phyloP scores from a whole-genome alignment of 2,329 filamentous ascomycete genomes.

The Alternaria dauci region DNA sequence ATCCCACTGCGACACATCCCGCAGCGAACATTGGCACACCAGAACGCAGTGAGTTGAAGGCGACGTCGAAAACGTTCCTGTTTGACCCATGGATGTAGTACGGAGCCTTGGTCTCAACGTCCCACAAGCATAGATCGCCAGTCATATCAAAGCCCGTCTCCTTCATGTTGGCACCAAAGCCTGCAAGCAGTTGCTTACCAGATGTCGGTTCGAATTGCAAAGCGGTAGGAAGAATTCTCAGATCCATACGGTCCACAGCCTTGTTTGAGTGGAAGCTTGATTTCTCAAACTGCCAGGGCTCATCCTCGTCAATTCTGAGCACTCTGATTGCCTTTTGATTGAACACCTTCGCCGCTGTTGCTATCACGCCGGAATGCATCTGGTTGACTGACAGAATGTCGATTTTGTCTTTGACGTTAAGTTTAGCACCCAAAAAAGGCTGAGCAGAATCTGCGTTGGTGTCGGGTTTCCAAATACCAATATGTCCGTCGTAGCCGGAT shows the following conservation, averaged over 20 bases:
- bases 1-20: slow-evolving; percentile 57
- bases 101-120: slow-evolving; percentile 53
- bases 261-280: slow-evolving; percentile 42
- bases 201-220: slow-evolving; percentile 43
- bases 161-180: slow-evolving; percentile 58
- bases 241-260: slow-evolving; percentile 37
- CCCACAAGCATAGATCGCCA: slow-evolving; percentile 65
- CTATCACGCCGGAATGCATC: slow-evolving; percentile 49
- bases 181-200: slow-evolving; percentile 60
- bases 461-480: slow-evolving; percentile 54
- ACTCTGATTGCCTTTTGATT: slow-evolving; percentile 48
- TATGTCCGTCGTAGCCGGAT: slow-evolving; percentile 63
- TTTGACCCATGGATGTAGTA: slow-evolving; percentile 57
- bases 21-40: slow-evolving; percentile 60
- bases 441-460: slow-evolving; percentile 35
- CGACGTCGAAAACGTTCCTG: slow-evolving; percentile 66
- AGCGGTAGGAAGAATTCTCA: slow-evolving; percentile 42
- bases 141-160: slow-evolving; percentile 49
- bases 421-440: slow-evolving; percentile 24
- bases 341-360: slow-evolving; percentile 57
- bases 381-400: slow-evolving; percentile 60
- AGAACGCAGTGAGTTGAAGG: slow-evolving; percentile 60
- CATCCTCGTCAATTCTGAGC: slow-evolving; percentile 29
- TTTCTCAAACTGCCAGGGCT: slow-evolving; percentile 16
- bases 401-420: slow-evolving; percentile 59